These are phyloP conservation scores for Eutreptiella sp. DNA, from an alignment of 208 protist genomes.

Conservation along the genomic window DNA sequence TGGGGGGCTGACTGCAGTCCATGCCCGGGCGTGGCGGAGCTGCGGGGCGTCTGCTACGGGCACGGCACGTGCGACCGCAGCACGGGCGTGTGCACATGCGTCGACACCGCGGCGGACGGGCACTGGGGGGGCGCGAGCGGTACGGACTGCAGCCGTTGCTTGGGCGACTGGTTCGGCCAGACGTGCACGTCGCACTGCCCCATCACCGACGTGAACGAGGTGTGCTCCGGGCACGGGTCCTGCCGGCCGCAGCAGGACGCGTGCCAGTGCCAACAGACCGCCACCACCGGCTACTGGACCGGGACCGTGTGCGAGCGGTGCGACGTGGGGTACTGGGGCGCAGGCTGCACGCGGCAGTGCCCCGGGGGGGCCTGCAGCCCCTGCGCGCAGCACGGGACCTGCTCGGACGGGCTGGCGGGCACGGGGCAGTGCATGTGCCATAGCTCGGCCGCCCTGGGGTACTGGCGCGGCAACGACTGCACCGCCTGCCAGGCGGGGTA, in stretches of 20 bases:
- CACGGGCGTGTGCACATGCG: constrained; percentile 1
- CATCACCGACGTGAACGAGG: not conserved
- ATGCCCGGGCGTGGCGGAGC: constrained; percentile 9
- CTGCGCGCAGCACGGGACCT: constrained; percentile 21
- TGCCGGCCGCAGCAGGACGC: not conserved
- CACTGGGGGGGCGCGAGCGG: not conserved
- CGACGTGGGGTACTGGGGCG: constrained; percentile 15
- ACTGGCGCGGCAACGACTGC: constrained; percentile 6
- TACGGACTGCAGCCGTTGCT: not conserved
- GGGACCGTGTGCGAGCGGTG: constrained; percentile 14
- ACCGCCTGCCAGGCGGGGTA: not conserved
- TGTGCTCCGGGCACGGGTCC: constrained; percentile 20
- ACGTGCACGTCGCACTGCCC: constrained; percentile 3
- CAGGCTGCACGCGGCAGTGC: constrained; percentile 18
- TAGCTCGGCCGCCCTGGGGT: not conserved
- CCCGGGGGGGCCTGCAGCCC: constrained; percentile 19
- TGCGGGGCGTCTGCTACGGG: not conserved
- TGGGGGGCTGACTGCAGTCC: constrained; percentile 13
- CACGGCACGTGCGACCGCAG: constrained; percentile 4
- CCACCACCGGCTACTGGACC: constrained; percentile 16
- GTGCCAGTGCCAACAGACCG: constrained; percentile 21
- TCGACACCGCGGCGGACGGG: not conserved
- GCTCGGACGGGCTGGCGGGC: not conserved
- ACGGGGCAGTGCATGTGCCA: constrained; percentile 24
- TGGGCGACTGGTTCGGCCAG: constrained; percentile 4